Evolutionary conservation across 164 flowering plant species (phyloP), one percentile per base, ranked within the genome.

Genomic region (Magnolia changhungtana): DNA sequence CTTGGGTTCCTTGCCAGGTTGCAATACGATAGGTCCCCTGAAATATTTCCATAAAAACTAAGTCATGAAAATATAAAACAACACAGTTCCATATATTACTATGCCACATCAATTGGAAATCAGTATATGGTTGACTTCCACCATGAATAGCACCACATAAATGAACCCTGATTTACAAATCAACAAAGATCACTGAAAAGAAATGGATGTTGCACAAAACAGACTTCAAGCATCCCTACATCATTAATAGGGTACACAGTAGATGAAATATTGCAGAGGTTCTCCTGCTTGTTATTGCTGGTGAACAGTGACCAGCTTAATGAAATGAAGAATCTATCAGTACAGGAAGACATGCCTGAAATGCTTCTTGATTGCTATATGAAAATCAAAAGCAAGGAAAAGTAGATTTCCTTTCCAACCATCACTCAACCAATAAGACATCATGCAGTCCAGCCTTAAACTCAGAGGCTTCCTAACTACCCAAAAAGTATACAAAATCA

Each of bases 1-100:
- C 98, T 85, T 90, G 76, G n/a, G 83, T 96, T 55, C 99, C 99
- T 74, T 92, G 91, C 99, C 99, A 96, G 9, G 80, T 86, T 69
- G 97, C 97, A 49, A 83, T 84, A 31, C 84, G 77, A 71, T 81
- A 96, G 67, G 99, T 96, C 78, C 99, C 99, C 99, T 96, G 83
- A 76, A 37, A 50, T 29, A 69, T 58, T 75, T 69, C 23, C 69
- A 9, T 16, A 7, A 37, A 11, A 7, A 29, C 16, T 0, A 50
- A 49, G 13, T 21, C 11, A 67, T 49, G 71, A 16, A 4, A 7
- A 66, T 16, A 72, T 23, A 75, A 67, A 70, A 19, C 55, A 70
- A 16, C 2, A 7, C 55, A 50, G 19, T 45, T 49, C 8, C 45
- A 37, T 64, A 21, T 67, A 9, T 24, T 23, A 67, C 10, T 3